Base-by-base conservation (phyloP, 129 eudicot genomes). In the Chrysanthemum seticuspe region DNA sequence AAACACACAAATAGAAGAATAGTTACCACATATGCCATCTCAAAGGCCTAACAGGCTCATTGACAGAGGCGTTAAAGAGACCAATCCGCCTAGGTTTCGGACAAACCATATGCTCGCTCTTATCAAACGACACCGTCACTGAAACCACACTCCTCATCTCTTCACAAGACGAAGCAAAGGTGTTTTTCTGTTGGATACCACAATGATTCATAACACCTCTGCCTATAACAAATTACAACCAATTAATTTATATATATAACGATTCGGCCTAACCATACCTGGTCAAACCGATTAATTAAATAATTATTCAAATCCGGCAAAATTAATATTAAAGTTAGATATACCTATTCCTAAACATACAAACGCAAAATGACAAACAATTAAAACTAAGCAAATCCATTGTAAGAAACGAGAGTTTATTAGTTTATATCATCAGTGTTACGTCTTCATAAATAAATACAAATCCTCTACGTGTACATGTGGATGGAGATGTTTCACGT, bases 71-170 rank as follows among this genome's bases (percentile, higher is more conserved):
- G 77, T 79, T 76, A 21, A 76, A 62, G 31, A 79, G 81, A 27
- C 81, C 65, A 52, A 90, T 54, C 19, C 97, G 87, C 68, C 95
- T 80, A 19, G 97, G 97, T 76, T 91, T 85, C 0, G 97, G 97
- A 78, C 97, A 87, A 70, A 87, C 91, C 81, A 90, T 85, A 36
- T 83, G 78, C 13, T 80, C 88, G 31, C 67, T 47, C 11, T 70
- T 77, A 1, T 78, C 70, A 34, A 80, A 44, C 2, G 83, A 81
- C 54, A 77, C 83, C 44, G 87, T 80, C 40, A 84, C 77, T 0
- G 78, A 64, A 62, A 72, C 85, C 50, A 78, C 75, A 67, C 72
- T 77, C 83, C 88, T 80, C 87, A 85, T 85, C 77, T 88, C 94
- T 64, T 88, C 90, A 51, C 86, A 78, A 72, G 89, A 71, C 21